These are phyloP conservation scores for Venustampulla echinocandica DNA, from an alignment of 495 filamentous ascomycete species.

Conservation along the genomic window DNA sequence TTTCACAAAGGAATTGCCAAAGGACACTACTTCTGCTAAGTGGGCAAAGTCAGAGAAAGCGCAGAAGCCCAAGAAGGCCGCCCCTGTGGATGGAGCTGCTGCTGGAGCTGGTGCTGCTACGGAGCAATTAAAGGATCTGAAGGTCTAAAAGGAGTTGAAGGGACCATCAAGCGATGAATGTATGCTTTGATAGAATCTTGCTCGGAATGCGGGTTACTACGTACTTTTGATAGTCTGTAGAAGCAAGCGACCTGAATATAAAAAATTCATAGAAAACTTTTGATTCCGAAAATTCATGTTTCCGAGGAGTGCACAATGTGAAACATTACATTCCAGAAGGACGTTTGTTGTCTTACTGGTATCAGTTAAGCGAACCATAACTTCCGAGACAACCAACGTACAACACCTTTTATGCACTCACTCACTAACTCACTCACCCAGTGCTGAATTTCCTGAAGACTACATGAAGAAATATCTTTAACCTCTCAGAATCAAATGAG, in stretches of 20 bases:
- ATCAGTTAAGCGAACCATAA: too few species aligned
- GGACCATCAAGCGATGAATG: background rate
- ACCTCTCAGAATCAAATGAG: too few species aligned
- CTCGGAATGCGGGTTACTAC: background rate
- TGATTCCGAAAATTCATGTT: too few species aligned
- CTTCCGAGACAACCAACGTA: too few species aligned
- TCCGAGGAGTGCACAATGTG: too few species aligned
- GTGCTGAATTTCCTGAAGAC: too few species aligned
- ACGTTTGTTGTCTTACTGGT: too few species aligned
- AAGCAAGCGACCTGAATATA: background rate
- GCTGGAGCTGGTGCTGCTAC: conserved; percentile 2
- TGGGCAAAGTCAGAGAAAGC: conserved; percentile 39
- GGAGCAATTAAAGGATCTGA: conserved; percentile 21
- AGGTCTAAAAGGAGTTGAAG: conserved; percentile 7
- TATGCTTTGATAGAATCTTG: background rate
- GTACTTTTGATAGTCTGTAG: background rate
- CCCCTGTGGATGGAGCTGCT: background rate
- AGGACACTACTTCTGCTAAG: conserved; percentile 56
- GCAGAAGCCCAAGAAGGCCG: conserved; percentile 27
- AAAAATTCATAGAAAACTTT: too few species aligned
- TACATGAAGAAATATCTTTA: too few species aligned
- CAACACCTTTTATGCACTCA: too few species aligned
- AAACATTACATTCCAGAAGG: too few species aligned
- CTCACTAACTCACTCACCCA: too few species aligned
- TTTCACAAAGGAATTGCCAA: conserved; percentile 75